These are phyloP conservation scores for Candida ascalaphidarum DNA, from an alignment of 805 yeast genomes.

Conservation along the genomic window DNA sequence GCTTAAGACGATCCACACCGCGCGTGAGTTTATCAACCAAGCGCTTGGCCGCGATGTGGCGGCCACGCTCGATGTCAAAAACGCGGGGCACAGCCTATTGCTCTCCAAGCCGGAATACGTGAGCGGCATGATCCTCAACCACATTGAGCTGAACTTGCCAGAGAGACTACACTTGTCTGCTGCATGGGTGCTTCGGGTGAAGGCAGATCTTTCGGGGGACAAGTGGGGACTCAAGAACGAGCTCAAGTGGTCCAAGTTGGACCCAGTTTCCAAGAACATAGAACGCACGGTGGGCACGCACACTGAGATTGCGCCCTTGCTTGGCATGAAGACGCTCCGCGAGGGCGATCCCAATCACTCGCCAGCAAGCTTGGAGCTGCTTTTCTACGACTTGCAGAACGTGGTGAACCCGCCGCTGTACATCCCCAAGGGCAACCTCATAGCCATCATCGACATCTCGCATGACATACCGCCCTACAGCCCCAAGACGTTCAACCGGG, in stretches of 20 bases:
- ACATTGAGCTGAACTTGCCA: slow-evolving; percentile 41
- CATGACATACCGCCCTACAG: slow-evolving; percentile 65
- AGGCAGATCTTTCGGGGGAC: slow-evolving; percentile 55
- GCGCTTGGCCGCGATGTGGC: slow-evolving; percentile 18
- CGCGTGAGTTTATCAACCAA: slow-evolving; percentile 16
- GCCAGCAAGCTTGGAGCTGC: slow-evolving; percentile 43
- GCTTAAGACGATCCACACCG: slow-evolving; percentile 19
- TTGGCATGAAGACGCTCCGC: slow-evolving; percentile 71
- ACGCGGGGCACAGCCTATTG: slow-evolving; percentile 60
- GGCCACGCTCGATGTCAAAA: slow-evolving; percentile 27
- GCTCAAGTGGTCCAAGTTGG: slow-evolving; percentile 56
- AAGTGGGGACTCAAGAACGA: slow-evolving; percentile 79
- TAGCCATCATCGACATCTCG: slow-evolving; percentile 62
- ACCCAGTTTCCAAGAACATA: slow-evolving; percentile 41
- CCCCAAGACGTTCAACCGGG: slow-evolving; percentile 43
- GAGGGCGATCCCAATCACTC: slow-evolving; percentile 56
- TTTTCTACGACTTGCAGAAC: slow-evolving; percentile 22
- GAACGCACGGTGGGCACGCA: slow-evolving; percentile 17
- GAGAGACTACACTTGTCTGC: slow-evolving; percentile 47
- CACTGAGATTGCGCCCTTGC: slow-evolving; percentile 36
- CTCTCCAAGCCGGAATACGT: slow-evolving; percentile 56
- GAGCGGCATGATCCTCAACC: slow-evolving; percentile 54
- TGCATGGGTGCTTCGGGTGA: slow-evolving; percentile 61
- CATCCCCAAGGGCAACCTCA: slow-evolving; percentile 26
- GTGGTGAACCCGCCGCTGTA: neutral